phyloP scores from a whole-genome alignment of 2,329 filamentous ascomycete genomes.

The Alternaria brassicae region DNA sequence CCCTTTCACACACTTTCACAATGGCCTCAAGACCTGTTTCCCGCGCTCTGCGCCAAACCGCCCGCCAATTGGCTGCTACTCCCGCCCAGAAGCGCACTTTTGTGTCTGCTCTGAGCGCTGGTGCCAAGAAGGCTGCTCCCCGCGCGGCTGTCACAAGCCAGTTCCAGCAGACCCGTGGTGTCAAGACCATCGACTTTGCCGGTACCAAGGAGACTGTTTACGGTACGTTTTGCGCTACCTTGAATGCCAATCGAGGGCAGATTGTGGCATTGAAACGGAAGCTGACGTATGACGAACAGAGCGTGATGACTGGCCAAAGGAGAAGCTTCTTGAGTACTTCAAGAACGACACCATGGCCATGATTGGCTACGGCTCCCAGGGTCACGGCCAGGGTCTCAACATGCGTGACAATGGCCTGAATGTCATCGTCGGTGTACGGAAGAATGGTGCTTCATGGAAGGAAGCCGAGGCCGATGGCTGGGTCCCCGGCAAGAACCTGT shows the following conservation, averaged over 20 bases:
- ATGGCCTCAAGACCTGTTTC: conserved; percentile 81
- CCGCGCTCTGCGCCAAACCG: conserved; percentile 65
- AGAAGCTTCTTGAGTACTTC: conserved; percentile 99
- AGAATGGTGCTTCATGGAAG: conserved; percentile 98
- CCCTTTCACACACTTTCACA: conserved; percentile 54
- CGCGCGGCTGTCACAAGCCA: conserved; percentile 55
- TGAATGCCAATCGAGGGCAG: background rate
- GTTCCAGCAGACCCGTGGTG: conserved; percentile 77
- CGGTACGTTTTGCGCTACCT: conserved; percentile 63
- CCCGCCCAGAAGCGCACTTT: conserved; percentile 64
- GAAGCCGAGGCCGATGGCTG: conserved; percentile 97
- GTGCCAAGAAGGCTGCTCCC: conserved; percentile 53
- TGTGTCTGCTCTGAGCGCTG: conserved; percentile 61
- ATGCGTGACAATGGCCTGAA: conserved; percentile 99
- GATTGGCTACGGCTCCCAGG: conserved; percentile 98
- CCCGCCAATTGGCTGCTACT: conserved; percentile 62
- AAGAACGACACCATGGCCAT: conserved; percentile 99
- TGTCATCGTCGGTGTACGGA: conserved; percentile 98
- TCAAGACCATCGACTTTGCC: conserved; percentile 99
- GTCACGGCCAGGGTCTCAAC: conserved; percentile 99
- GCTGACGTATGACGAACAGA: conserved; percentile 62
- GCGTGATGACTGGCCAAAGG: conserved; percentile 96
- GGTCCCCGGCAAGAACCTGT: conserved; percentile 98
- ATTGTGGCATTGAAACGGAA: conserved; percentile 25
- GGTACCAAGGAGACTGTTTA: conserved; percentile 94